Conservation (phyloP, 768 basidiomycete species). For the Suillus weaverae region DNA sequence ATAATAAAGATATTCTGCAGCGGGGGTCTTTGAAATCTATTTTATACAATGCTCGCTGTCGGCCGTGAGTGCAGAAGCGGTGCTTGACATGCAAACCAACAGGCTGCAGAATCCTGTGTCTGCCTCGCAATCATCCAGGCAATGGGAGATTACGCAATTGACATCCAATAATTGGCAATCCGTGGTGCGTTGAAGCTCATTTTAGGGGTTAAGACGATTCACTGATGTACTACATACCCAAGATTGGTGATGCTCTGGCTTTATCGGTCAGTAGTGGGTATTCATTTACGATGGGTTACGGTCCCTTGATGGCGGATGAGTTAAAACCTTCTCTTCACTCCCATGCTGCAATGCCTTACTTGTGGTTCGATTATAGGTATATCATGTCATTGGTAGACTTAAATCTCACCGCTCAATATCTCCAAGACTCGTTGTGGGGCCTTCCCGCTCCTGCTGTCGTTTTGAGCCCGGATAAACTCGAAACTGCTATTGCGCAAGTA, state of each 20-base stretch:
- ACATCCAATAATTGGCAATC: background rate
- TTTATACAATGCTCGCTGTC: background rate
- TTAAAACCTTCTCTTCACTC: background rate
- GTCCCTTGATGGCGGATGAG: background rate
- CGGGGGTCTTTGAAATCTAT: background rate
- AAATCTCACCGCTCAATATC: background rate
- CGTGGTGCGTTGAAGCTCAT: background rate
- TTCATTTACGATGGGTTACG: background rate
- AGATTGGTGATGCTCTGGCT: background rate
- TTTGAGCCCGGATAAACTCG: background rate
- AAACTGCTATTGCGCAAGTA: background rate
- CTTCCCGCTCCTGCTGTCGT: background rate
- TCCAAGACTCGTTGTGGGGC: too few species aligned
- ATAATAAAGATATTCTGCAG: background rate
- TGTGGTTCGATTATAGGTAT: background rate
- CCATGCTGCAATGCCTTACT: background rate
- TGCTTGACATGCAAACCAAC: background rate
- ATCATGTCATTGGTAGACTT: slow-evolving; percentile 3
- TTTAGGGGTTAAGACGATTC: background rate
- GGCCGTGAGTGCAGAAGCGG: background rate
- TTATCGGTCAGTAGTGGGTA: background rate
- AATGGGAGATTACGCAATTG: background rate
- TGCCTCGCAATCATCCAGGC: background rate
- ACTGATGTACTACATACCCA: background rate
- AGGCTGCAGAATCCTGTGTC: background rate